A percentile compares a stretch with the other conserved stretches of the same genome.
Conservation (phyloP, 1,139 yeast species). For the Yarrowia galli region DNA sequence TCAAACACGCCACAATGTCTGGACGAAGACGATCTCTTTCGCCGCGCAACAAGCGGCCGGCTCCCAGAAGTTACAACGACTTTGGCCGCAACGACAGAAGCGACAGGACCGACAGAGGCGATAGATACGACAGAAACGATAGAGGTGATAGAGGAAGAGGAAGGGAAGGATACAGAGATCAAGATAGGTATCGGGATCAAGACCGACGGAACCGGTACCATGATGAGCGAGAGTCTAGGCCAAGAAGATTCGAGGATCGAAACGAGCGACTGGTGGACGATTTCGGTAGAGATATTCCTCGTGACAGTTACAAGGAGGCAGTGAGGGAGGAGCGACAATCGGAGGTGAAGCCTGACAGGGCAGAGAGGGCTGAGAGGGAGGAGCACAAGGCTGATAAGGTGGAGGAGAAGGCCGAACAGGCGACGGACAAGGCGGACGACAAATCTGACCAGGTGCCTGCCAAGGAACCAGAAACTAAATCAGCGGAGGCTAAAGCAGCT, state of each 20-base stretch:
- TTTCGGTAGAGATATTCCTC: conserved; percentile 24
- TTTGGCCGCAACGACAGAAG: not conserved
- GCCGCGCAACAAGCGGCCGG: conserved; percentile 23
- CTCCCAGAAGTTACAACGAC: conserved; percentile 4
- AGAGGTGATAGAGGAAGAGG: conserved; percentile 6
- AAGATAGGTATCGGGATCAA: not conserved
- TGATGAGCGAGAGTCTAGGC: not conserved
- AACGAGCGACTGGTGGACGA: conserved; percentile 11
- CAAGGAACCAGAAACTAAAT: not conserved
- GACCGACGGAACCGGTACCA: too few species aligned
- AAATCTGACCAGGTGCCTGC: too few species aligned
- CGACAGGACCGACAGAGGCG: conserved; percentile 3
- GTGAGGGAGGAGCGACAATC: not conserved
- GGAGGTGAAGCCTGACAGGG: not conserved
- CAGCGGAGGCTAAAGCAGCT: too few species aligned
- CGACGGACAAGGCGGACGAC: not conserved
- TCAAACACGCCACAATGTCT: not conserved
- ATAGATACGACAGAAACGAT: conserved; percentile 3
- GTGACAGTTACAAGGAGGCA: not conserved
- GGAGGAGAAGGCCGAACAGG: not conserved
- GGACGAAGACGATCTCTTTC: conserved; percentile 14
- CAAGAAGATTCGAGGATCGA: not conserved
- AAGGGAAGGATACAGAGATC: not conserved
- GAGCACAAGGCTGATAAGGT: not conserved
- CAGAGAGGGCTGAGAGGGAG: too few species aligned